Conservation (phyloP, 2,329 filamentous ascomycete genomes). For the Colletotrichum sp. region DNA sequence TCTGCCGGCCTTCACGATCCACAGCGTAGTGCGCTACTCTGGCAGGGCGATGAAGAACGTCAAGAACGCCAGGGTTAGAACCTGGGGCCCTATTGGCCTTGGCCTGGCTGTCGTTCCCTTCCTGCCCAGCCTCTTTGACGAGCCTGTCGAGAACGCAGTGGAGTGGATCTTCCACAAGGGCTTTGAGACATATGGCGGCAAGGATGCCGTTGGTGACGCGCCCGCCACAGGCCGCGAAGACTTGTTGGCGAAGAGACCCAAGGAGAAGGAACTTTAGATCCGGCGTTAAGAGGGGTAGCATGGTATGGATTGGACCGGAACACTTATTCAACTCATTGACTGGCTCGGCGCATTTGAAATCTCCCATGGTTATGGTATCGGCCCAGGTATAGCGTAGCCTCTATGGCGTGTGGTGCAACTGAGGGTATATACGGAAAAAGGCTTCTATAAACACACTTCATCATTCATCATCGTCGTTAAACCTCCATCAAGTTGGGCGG, state of each 20-base stretch:
- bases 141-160: constrained; percentile 90
- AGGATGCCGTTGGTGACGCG: constrained; percentile 58
- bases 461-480: constrained; percentile 10
- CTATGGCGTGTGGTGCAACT: not conserved
- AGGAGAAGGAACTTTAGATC: constrained; percentile 22
- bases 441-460: constrained; percentile 11
- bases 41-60: constrained; percentile 82
- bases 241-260: constrained; percentile 39
- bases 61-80: constrained; percentile 78
- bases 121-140: constrained; percentile 83
- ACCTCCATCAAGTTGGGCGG: constrained; percentile 74
- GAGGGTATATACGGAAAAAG: constrained; percentile 17
- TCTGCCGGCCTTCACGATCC: constrained; percentile 90
- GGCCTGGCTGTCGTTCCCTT: constrained; percentile 80
- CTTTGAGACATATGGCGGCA: constrained; percentile 75
- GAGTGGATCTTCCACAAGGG: constrained; percentile 89
- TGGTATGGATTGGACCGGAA: not conserved
- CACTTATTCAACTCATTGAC: not conserved
- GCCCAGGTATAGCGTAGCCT: not conserved
- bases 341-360: constrained; percentile 9
- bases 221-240: constrained; percentile 60
- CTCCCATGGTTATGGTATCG: not conserved
- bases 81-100: constrained; percentile 90
- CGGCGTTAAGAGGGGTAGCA: not conserved
- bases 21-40: constrained; percentile 89